A percentile compares a stretch with the other conserved stretches of the same genome.
phyloP scores from a whole-genome alignment of 768 basidiomycete species.

The Podaxis mareebaensis region DNA sequence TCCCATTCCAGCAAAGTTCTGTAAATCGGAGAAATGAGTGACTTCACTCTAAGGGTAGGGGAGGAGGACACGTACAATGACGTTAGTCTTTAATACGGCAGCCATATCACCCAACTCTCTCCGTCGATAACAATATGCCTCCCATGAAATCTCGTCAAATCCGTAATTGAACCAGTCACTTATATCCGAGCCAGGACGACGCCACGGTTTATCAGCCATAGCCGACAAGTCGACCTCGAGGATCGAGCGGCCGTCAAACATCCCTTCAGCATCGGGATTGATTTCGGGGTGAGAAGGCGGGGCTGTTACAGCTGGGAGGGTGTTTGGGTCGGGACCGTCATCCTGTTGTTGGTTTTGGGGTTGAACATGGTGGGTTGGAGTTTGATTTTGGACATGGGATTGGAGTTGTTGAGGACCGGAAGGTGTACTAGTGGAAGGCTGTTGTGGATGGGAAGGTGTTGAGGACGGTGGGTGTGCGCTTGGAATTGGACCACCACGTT shows the following conservation, averaged over 20 bases:
- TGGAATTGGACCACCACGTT: conserved; percentile 51
- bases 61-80: conserved; percentile 57
- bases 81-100: conserved; percentile 77
- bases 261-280: conserved; percentile 65
- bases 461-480: conserved; percentile 20
- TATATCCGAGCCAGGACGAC: conserved; percentile 87
- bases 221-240: conserved; percentile 80
- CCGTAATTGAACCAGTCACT: conserved; percentile 99
- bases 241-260: conserved; percentile 74
- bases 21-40: conserved; percentile 17
- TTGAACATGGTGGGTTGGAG: conserved; percentile 14
- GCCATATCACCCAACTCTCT: conserved; percentile 80
- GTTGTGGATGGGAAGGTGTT: conserved; percentile 13
- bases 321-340: conserved; percentile 62
- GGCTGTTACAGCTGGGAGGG: conserved; percentile 65
- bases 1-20: conserved; percentile 83
- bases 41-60: background rate
- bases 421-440: conserved; percentile 4
- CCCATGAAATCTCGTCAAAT: conserved; percentile 96
- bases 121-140: conserved; percentile 85
- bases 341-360: conserved; percentile 26
- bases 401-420: conserved; percentile 20
- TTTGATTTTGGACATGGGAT: conserved; percentile 12
- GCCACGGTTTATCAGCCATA: conserved; percentile 85
- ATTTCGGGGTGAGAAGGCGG: conserved; percentile 81